Evolutionary conservation across 2,329 filamentous ascomycete species (phyloP).

Genomic region (Apiospora arundinis): DNA sequence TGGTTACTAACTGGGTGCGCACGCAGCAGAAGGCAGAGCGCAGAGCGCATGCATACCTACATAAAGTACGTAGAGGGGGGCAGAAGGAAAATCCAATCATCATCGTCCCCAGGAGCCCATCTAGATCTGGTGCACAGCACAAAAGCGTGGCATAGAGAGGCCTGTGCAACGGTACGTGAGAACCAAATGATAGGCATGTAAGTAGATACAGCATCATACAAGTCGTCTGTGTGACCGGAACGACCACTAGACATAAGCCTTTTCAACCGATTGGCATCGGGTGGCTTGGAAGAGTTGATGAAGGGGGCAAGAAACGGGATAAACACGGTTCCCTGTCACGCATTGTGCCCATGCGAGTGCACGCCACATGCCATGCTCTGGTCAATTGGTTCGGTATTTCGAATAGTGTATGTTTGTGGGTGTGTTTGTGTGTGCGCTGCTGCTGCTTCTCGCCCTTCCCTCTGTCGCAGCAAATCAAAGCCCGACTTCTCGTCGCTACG

Average conservation of each 20-base stretch:
- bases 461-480: not conserved
- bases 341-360: not conserved
- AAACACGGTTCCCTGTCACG: not conserved
- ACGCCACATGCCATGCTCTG: not conserved
- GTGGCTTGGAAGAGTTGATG: slow-evolving; percentile 6
- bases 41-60: no score
- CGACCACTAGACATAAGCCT: not conserved
- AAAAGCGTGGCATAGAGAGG: not conserved
- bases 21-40: not conserved
- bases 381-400: not conserved
- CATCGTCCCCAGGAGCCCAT: not conserved
- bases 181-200: no score
- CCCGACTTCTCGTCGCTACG: not conserved
- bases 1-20: not conserved
- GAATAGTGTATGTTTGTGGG: not conserved
- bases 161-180: not conserved
- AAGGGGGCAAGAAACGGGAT: not conserved
- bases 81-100: not conserved
- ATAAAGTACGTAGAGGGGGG: not conserved
- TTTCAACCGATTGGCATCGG: slow-evolving; percentile 12
- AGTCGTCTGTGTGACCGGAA: not conserved
- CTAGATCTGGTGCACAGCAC: slow-evolving; percentile 1
- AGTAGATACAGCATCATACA: not conserved
- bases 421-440: not conserved
- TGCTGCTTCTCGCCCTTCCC: not conserved